Evolutionary conservation across 257 asterid genomes (phyloP).

Genomic region (Solanum medicagineum): DNA sequence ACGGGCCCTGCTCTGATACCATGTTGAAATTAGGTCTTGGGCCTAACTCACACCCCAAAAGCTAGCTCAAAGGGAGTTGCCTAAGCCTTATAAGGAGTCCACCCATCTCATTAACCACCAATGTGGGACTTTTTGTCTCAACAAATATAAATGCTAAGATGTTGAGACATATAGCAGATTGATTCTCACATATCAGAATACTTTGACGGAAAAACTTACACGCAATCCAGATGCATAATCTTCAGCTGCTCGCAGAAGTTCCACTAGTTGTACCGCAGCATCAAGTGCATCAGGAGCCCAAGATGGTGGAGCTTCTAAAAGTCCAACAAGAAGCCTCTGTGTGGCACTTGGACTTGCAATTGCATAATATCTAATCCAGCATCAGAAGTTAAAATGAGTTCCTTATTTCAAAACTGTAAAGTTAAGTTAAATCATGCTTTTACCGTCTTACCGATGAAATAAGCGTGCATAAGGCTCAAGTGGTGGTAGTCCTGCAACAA

Average conservation of each 20-base stretch:
- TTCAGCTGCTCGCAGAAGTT: constrained; percentile 97
- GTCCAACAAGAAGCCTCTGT: constrained; percentile 95
- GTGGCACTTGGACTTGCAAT: constrained; percentile 99
- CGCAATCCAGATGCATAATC: constrained; percentile 95
- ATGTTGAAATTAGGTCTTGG: no score
- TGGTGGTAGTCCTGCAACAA: constrained; percentile 96
- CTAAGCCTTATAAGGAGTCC: no score
- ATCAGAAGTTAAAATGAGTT: constrained; percentile 2
- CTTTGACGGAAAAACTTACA: constrained; percentile 25
- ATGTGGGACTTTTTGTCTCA: no score
- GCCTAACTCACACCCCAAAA: no score
- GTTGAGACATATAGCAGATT: neutral
- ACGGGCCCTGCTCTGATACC: no score
- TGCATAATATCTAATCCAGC: constrained; percentile 70
- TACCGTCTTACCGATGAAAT: constrained; percentile 56
- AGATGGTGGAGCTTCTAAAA: constrained; percentile 97
- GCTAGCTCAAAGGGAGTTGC: no score
- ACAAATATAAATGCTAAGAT: neutral
- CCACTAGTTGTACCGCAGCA: constrained; percentile 98
- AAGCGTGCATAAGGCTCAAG: constrained; percentile 98
- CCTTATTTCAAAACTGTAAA: neutral
- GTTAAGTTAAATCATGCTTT: neutral
- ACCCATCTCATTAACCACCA: no score
- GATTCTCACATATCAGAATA: neutral
- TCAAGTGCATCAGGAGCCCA: constrained; percentile 99